phyloP scores from a whole-genome alignment of 108 stramenopile species.

The Thalassiosira profunda region DNA sequence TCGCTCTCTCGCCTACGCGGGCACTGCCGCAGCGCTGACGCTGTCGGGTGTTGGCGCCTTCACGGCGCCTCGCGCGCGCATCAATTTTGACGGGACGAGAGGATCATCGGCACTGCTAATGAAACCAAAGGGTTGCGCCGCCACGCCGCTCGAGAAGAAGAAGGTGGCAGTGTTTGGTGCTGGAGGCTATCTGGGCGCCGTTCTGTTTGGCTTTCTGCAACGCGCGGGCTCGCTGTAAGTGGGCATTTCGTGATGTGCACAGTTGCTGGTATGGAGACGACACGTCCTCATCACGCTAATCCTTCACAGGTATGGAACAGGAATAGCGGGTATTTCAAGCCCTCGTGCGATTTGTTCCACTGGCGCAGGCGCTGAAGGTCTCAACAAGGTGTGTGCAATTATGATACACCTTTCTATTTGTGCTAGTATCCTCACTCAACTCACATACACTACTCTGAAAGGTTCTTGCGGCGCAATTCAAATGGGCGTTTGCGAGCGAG shows the following conservation, averaged over 20 bases:
- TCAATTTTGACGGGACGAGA: neutral
- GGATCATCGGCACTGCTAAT: slow-evolving; percentile 19
- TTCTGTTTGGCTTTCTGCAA: slow-evolving; percentile 80
- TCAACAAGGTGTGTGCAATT: slow-evolving; percentile 46
- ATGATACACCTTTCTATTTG: neutral
- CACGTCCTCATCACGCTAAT: no score
- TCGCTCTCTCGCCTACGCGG: slow-evolving; percentile 1
- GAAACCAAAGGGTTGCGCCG: slow-evolving; percentile 60
- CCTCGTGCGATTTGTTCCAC: slow-evolving; percentile 71
- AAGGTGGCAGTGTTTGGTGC: slow-evolving; percentile 80
- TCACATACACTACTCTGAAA: neutral
- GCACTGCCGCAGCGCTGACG: neutral
- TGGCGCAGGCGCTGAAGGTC: slow-evolving; percentile 42
- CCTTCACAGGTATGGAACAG: slow-evolving; percentile 67
- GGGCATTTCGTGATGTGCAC: neutral
- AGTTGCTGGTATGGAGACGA: no score
- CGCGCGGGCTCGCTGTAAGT: slow-evolving; percentile 62
- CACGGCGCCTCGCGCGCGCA: neutral
- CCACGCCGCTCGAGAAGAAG: slow-evolving; percentile 67
- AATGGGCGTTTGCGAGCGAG: slow-evolving; percentile 76
- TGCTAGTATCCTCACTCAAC: neutral
- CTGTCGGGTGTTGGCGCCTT: slow-evolving; percentile 3
- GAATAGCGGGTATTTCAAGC: slow-evolving; percentile 55
- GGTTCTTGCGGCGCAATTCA: slow-evolving; percentile 61
- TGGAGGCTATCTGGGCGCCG: slow-evolving; percentile 77